These are phyloP conservation scores for Halophytophthora polymorphica DNA, from an alignment of 352 stramenopile genomes.

Conservation along the genomic window DNA sequence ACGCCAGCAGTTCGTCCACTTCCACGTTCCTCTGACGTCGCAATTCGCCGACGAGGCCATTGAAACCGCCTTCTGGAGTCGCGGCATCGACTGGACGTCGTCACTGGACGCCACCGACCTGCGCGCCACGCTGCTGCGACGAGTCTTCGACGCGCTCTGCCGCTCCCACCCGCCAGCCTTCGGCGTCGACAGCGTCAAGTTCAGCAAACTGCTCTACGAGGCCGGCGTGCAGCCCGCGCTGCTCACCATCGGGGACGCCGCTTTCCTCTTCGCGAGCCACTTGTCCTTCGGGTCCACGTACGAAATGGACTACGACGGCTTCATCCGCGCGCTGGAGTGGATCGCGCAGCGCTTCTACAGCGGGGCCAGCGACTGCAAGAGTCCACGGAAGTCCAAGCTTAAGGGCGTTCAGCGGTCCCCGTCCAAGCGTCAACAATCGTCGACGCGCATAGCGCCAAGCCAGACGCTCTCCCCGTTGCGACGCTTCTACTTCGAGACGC, in stretches of 20 bases:
- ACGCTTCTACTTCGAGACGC: conserved; percentile 40
- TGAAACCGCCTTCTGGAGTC: conserved; percentile 59
- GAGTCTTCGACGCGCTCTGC: conserved; percentile 45
- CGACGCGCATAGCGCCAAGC: conserved; percentile 1
- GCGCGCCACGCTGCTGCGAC: conserved; percentile 27
- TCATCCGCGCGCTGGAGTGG: conserved; percentile 34
- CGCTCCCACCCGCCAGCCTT: conserved; percentile 43
- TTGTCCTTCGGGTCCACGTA: conserved; percentile 36
- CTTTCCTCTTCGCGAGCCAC: conserved; percentile 58
- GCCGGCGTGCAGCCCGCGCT: conserved; percentile 41
- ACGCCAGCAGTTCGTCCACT: conserved; percentile 21
- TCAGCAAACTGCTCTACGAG: conserved; percentile 71
- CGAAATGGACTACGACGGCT: conserved; percentile 61
- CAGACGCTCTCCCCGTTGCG: conserved; percentile 12
- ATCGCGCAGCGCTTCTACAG: conserved; percentile 36
- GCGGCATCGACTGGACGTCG: conserved; percentile 41
- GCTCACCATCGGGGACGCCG: conserved; percentile 57
- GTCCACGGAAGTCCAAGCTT: neutral
- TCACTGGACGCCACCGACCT: conserved; percentile 31
- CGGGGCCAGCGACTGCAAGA: neutral
- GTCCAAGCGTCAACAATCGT: conserved; percentile 15
- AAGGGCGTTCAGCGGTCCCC: conserved; percentile 16
- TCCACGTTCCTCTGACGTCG: conserved; percentile 36
- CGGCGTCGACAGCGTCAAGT: conserved; percentile 71
- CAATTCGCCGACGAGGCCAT: conserved; percentile 29